Percentiles rank a stretch among this genome's conserved stretches.
phyloP scores from a whole-genome alignment of 2,329 filamentous ascomycete species.

The Microsporum audouinii region DNA sequence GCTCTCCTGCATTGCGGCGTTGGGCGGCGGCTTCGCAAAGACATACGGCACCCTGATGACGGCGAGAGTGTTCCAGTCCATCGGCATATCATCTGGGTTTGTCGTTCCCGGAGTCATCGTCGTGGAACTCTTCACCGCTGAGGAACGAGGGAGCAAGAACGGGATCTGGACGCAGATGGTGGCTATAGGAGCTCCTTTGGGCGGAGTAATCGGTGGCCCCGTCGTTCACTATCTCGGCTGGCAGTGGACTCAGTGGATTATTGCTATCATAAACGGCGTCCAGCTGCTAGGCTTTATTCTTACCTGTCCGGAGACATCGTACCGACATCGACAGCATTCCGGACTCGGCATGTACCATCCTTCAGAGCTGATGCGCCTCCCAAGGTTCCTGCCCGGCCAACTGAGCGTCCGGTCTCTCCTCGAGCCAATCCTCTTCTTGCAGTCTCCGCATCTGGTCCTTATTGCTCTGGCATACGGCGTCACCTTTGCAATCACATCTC shows the following conservation, averaged over 20 bases:
- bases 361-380: background rate
- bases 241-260: background rate
- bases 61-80: background rate
- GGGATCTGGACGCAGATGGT: background rate
- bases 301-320: background rate
- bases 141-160: background rate
- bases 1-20: background rate
- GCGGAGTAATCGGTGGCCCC: background rate
- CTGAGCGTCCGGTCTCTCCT: background rate
- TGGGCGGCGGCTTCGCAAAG: background rate
- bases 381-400: background rate
- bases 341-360: background rate
- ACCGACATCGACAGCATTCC: background rate
- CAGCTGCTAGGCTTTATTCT: background rate
- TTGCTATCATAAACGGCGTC: background rate
- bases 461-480: background rate
- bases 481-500: background rate
- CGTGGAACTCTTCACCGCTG: background rate
- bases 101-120: background rate
- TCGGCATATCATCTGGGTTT: background rate
- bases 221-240: background rate
- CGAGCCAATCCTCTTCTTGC: background rate
- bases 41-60: background rate
- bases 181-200: background rate
- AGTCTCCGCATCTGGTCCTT: background rate